phyloP scores from a whole-genome alignment of 345 rosid genomes.

The Crucihimalaya himalaica region DNA sequence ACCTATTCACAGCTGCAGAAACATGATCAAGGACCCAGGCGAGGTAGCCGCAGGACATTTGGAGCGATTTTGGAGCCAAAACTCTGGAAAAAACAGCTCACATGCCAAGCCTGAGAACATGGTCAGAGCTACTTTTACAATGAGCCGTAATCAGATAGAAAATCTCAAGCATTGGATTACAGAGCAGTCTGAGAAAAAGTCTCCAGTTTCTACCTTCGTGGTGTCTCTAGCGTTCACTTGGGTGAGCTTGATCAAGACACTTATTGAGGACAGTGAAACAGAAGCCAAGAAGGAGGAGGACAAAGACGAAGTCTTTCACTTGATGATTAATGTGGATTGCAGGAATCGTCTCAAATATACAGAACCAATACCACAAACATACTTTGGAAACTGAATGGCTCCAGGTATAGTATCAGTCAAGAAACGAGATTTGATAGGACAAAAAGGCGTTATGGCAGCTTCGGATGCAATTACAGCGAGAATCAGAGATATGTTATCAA shows the following conservation, averaged over 20 bases:
- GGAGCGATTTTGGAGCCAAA: conserved; percentile 33
- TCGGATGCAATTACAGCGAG: conserved; percentile 33
- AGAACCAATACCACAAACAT: conserved; percentile 39
- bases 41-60: conserved; percentile 30
- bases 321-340: conserved; percentile 40
- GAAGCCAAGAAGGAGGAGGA: conserved; percentile 3
- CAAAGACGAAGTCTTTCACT: conserved; percentile 5
- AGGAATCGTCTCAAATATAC: conserved; percentile 34
- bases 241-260: conserved; percentile 39
- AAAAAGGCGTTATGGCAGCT: conserved; percentile 35
- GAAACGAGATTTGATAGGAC: conserved; percentile 38
- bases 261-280: neutral
- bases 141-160: conserved; percentile 32
- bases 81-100: neutral
- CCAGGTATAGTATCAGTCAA: conserved; percentile 29
- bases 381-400: conserved; percentile 54
- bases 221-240: conserved; percentile 46
- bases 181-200: conserved; percentile 8
- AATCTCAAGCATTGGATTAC: conserved; percentile 35
- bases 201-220: conserved; percentile 37
- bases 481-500: conserved; percentile 34
- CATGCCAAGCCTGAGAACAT: conserved; percentile 14
- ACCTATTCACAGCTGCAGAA: conserved; percentile 34
- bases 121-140: conserved; percentile 43
- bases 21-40: conserved; percentile 40